These are phyloP conservation scores for Acanthamoeba polyphaga DNA, from an alignment of 208 protist species.

Conservation along the genomic window DNA sequence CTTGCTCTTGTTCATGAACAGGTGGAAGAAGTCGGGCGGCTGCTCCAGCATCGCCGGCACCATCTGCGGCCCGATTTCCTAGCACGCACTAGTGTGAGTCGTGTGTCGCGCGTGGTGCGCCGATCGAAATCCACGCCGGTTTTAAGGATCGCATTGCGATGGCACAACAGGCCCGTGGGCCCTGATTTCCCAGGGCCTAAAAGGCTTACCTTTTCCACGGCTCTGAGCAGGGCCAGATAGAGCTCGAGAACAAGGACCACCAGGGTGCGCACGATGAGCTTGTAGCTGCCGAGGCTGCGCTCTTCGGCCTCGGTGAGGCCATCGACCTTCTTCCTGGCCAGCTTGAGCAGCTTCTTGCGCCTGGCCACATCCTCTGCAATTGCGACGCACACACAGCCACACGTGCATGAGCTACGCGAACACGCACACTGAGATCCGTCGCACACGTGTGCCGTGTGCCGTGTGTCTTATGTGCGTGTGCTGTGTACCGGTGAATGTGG, in stretches of 20 bases:
- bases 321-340: background rate
- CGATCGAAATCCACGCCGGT: too few species aligned
- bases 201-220: background rate
- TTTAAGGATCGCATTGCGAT: background rate
- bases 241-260: background rate
- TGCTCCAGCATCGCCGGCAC: background rate
- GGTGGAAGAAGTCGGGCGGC: background rate
- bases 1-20: constrained; percentile 7
- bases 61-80: background rate
- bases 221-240: background rate
- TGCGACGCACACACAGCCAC: background rate
- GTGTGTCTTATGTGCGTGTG: background rate
- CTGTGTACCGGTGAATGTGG: constrained; percentile 11
- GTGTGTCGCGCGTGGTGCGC: too few species aligned
- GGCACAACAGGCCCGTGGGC: too few species aligned
- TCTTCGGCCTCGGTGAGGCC: background rate
- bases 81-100: too few species aligned
- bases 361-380: background rate
- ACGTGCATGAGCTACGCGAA: background rate
- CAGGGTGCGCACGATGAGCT: background rate
- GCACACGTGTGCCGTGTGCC: too few species aligned
- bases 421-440: background rate
- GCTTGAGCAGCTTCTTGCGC: constrained; percentile 4
- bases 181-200: too few species aligned
- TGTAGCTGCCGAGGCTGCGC: background rate